Base-by-base conservation (phyloP, 2,329 filamentous ascomycete genomes). In the Arthroderma sp. region DNA sequence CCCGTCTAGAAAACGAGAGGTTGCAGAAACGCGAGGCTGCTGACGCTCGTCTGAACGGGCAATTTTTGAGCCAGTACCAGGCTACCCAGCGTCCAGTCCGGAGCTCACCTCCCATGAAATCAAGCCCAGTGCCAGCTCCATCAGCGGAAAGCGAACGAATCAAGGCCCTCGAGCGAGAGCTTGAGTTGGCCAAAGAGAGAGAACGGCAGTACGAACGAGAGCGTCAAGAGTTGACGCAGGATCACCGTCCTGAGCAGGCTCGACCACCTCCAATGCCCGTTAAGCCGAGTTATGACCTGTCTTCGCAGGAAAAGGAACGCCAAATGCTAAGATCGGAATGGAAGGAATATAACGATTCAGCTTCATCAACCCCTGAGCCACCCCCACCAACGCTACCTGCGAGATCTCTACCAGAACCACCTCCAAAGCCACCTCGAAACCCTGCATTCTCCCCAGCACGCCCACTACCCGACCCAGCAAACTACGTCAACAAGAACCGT, bases 51-150 rank as follows among this genome's bases (percentile, higher is more conserved):
- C 70, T 94, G 22, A 82, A 80, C 48, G 87, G 87, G 2, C 87
- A 94, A 58, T 88, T 82, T 54, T 73, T 94, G 42, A 89, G 84
- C 57, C 83, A 94, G 58, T 94, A 94, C 59, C 82, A 86, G 60
- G 78, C 81, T 15, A 80, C 86, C 53, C 78, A 83, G 58, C 62
- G 70, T 49, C 57, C 62, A 44, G 53, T 55, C 46, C 59, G 57
- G 54, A 56, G 54, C 59, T 58, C 56, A 50, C 64, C 57, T 15
- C 63, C 58, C 28, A 63, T 63, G 36, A 60, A 58, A 39, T 63
- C 61, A 11, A 68, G 70, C 44, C 32, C 45, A n/a, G 22, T 38
- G 48, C 68, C 67, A 27, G 63, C 69, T 2, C 10, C 41, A 4
- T 29, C 41, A 11, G 30, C 30, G 22, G 76, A 89, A 60, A 77